Percentiles rank a stretch among this genome's conserved stretches.
Evolutionary conservation across 106 monocot species (phyloP).

Genomic region (Apostasia ramifera): DNA sequence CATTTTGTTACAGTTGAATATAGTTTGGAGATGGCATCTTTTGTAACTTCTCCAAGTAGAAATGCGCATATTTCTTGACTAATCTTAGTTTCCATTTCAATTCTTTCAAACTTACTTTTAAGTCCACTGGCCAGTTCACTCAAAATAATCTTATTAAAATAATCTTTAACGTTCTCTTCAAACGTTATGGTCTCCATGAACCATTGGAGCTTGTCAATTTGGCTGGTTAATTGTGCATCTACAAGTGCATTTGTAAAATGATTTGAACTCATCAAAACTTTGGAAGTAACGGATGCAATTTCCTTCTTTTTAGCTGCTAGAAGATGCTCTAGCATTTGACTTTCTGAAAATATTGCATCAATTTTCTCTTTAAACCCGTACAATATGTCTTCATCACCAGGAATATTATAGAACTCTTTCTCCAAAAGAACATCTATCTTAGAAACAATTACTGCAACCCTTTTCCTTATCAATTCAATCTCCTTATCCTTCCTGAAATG

Average conservation of each 20-base stretch:
- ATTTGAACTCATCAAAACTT: conserved; percentile 15
- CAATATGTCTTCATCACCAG: conserved; percentile 8
- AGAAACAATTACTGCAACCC: conserved; percentile 28
- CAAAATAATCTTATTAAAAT: conserved; percentile 20
- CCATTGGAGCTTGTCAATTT: conserved; percentile 26
- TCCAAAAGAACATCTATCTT: conserved; percentile 56
- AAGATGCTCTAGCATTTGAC: conserved; percentile 13
- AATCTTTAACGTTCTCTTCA: conserved; percentile 34
- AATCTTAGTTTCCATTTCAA: conserved; percentile 18
- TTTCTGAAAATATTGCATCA: conserved; percentile 21
- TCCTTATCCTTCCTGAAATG: conserved; percentile 54
- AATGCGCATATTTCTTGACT: conserved; percentile 21
- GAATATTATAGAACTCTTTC: conserved; percentile 10
- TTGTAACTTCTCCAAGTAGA: conserved; percentile 18
- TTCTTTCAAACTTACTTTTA: conserved; percentile 3
- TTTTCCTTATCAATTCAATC: conserved; percentile 46
- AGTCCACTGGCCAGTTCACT: conserved; percentile 20
- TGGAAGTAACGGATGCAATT: conserved; percentile 5
- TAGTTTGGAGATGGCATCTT: conserved; percentile 20
- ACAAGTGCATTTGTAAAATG: conserved; percentile 12
- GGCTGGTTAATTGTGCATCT: conserved; percentile 11
- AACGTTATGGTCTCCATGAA: conserved; percentile 34
- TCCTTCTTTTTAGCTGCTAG: conserved; percentile 28
- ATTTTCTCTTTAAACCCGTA: conserved; percentile 18
- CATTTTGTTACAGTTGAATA: conserved; percentile 11